Evolutionary conservation across 345 rosid genomes (phyloP).

Genomic region (Bruguiera sexangula): DNA sequence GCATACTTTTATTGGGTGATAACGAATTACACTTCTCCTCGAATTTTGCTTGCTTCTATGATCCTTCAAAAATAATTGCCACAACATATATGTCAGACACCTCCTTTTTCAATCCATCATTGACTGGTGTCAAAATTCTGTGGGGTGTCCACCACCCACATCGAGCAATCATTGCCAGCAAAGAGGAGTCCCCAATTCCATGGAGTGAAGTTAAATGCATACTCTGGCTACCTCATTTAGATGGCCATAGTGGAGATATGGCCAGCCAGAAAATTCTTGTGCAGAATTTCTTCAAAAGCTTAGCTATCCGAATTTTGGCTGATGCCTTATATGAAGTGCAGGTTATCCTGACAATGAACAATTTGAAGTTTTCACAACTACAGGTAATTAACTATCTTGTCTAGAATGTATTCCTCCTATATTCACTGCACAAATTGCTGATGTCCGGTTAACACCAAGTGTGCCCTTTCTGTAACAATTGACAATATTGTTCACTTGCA

Average conservation of each 20-base stretch:
- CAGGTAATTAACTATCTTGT: conserved; percentile 40
- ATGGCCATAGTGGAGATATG: conserved; percentile 41
- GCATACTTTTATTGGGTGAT: conserved; percentile 70
- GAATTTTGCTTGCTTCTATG: conserved; percentile 47
- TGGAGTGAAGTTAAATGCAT: conserved; percentile 67
- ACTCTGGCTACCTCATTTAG: conserved; percentile 68
- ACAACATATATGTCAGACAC: conserved; percentile 55
- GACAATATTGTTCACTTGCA: not conserved
- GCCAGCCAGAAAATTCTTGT: conserved; percentile 46
- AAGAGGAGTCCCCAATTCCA: conserved; percentile 46
- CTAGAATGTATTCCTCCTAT: not conserved
- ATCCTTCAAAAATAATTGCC: conserved; percentile 53
- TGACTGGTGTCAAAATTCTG: conserved; percentile 48
- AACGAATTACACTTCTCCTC: conserved; percentile 54
- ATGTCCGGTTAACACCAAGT: not conserved
- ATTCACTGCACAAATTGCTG: not conserved
- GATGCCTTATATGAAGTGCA: conserved; percentile 46
- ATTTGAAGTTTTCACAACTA: conserved; percentile 62
- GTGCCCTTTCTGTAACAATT: too few relatives aligned
- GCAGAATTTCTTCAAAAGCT: conserved; percentile 65
- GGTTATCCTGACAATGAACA: conserved; percentile 71
- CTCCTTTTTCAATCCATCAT: conserved; percentile 31
- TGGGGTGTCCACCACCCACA: conserved; percentile 72
- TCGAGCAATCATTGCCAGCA: conserved; percentile 51
- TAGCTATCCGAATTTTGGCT: conserved; percentile 64